Conservation (phyloP, 1,284 basidiomycete genomes). For the Sporisorium sorghi region DNA sequence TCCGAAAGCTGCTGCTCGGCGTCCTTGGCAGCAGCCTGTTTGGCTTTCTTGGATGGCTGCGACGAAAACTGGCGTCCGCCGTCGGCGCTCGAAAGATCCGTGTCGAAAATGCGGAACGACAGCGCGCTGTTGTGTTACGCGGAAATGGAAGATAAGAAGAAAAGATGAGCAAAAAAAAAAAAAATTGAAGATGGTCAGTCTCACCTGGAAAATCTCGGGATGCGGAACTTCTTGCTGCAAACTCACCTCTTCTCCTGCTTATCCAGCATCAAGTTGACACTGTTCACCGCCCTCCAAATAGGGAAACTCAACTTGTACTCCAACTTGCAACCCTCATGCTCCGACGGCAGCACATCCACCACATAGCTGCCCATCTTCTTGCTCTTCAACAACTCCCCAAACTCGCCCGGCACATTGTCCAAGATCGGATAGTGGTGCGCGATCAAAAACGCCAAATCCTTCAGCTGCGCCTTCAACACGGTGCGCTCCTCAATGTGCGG, state of each 20-base stretch:
- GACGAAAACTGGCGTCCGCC: conserved; percentile 62
- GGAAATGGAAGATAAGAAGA: background rate
- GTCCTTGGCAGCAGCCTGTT: conserved; percentile 27
- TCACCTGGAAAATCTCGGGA: conserved; percentile 2
- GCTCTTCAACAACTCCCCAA: conserved; percentile 47
- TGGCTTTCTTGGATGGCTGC: conserved; percentile 36
- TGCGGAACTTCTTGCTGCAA: background rate
- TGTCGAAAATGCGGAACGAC: conserved; percentile 64
- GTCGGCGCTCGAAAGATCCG: conserved; percentile 59
- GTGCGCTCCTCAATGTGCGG: conserved; percentile 79
- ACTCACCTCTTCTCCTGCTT: conserved; percentile 67
- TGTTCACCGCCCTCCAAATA: conserved; percentile 65
- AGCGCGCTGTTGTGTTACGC: conserved; percentile 55
- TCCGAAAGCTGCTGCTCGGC: conserved; percentile 35
- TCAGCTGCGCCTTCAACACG: conserved; percentile 76
- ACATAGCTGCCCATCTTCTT: conserved; percentile 64
- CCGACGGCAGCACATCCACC: conserved; percentile 58
- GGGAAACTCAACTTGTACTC: conserved; percentile 57
- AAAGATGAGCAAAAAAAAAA: conserved; percentile 1
- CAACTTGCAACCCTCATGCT: conserved; percentile 54
- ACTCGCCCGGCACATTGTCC: conserved; percentile 54
- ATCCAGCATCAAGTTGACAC: conserved; percentile 68
- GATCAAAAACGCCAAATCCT: conserved; percentile 76
- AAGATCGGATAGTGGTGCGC: conserved; percentile 61
- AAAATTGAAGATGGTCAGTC: conserved; percentile 27